These are phyloP conservation scores for Xerocomus potaroensis DNA, from an alignment of 768 basidiomycete species.

Conservation along the genomic window DNA sequence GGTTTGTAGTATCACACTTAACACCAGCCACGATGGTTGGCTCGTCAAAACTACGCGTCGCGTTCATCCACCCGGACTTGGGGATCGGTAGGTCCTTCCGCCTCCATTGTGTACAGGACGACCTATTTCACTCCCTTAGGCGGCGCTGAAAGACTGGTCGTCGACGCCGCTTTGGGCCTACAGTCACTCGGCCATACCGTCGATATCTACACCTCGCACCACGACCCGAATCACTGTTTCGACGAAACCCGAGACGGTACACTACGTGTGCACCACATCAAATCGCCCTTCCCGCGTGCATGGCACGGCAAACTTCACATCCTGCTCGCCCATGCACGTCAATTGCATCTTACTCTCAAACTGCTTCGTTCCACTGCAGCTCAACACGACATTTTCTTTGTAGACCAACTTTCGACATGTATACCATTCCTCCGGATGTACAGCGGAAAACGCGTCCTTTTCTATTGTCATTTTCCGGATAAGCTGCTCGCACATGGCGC, in stretches of 20 bases:
- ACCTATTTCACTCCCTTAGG: slow-evolving; percentile 44
- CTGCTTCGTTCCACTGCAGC: slow-evolving; percentile 45
- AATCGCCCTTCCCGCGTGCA: slow-evolving; percentile 76
- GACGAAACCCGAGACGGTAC: slow-evolving; percentile 91
- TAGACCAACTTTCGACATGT: slow-evolving; percentile 93
- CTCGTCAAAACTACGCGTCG: slow-evolving; percentile 45
- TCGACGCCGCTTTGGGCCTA: slow-evolving; percentile 89
- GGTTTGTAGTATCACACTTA: no score
- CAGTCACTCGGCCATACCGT: slow-evolving; percentile 82
- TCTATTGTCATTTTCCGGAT: slow-evolving; percentile 98
- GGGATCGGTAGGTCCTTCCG: slow-evolving; percentile 66
- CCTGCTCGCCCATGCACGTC: slow-evolving; percentile 81
- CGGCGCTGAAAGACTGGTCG: slow-evolving; percentile 91
- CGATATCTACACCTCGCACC: slow-evolving; percentile 90
- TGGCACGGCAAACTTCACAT: slow-evolving; percentile 82
- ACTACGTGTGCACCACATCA: slow-evolving; percentile 67
- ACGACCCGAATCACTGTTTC: slow-evolving; percentile 84
- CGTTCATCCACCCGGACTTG: slow-evolving; percentile 91
- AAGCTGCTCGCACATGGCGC: slow-evolving; percentile 78
- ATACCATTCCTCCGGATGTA: slow-evolving; percentile 74
- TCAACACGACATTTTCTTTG: slow-evolving; percentile 80
- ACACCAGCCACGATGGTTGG: background rate
- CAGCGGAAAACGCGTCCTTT: slow-evolving; percentile 77
- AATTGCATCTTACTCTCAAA: slow-evolving; percentile 66
- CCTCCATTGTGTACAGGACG: background rate